Evolutionary conservation across 1,139 yeast species (phyloP).

Genomic region (Schizosaccharomyces versatilis): DNA sequence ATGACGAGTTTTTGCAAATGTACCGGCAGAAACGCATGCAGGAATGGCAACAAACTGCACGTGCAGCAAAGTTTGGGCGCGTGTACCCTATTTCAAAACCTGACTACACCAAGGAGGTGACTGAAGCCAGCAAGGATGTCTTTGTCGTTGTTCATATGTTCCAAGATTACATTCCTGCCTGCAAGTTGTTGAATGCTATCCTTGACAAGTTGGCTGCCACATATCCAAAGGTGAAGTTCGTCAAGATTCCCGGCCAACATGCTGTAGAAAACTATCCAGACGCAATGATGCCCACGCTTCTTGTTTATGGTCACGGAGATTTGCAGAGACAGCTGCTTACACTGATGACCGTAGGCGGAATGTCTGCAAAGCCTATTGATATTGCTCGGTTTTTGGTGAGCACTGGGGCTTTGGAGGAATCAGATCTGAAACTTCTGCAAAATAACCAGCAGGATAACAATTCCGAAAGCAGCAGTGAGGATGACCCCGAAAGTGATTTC

Average conservation of each 20-base stretch:
- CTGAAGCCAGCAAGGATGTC: constrained; percentile 41
- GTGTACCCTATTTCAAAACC: constrained; percentile 63
- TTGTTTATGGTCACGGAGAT: constrained; percentile 40
- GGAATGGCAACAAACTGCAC: constrained; percentile 41
- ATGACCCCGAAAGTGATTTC: neutral
- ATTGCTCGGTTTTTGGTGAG: neutral
- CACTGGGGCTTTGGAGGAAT: neutral
- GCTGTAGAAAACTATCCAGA: constrained; percentile 87
- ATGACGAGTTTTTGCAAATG: constrained; percentile 45
- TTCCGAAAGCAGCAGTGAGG: neutral
- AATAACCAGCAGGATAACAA: neutral
- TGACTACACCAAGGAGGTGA: constrained; percentile 68
- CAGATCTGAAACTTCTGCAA: neutral
- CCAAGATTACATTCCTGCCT: constrained; percentile 10
- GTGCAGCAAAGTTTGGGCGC: constrained; percentile 48
- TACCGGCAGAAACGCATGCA: constrained; percentile 58
- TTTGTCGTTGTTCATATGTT: constrained; percentile 58
- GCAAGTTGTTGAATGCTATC: constrained; percentile 9
- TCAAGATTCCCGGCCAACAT: constrained; percentile 69
- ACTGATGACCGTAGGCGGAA: constrained; percentile 3
- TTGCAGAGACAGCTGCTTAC: constrained; percentile 9
- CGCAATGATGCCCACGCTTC: constrained; percentile 68
- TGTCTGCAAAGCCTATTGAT: neutral
- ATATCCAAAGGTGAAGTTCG: constrained; percentile 67
- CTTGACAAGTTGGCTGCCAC: constrained; percentile 27